Percentiles rank a stretch among this genome's conserved stretches.
Evolutionary conservation across 371 early-diverging fungal species (phyloP).

Genomic region (Mucor saturninus): DNA sequence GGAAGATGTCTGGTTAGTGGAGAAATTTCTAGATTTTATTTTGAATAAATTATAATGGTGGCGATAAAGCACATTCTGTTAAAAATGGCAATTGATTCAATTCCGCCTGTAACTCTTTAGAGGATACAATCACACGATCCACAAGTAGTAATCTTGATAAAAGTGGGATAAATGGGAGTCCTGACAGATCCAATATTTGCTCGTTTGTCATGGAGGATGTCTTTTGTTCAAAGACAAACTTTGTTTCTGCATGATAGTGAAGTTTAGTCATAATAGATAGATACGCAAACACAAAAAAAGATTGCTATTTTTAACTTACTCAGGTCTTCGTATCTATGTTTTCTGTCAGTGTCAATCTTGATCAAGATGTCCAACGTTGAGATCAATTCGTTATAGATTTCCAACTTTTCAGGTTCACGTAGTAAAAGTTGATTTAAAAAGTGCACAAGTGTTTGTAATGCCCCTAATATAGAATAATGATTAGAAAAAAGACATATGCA

Average conservation of each 20-base stretch:
- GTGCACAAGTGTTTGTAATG: slow-evolving; percentile 55
- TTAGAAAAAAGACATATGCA: neutral
- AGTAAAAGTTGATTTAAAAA: slow-evolving; percentile 46
- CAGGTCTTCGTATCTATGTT: slow-evolving; percentile 67
- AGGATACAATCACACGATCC: slow-evolving; percentile 6
- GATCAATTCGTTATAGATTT: slow-evolving; percentile 55
- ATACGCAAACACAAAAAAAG: neutral
- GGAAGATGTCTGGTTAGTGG: slow-evolving; percentile 31
- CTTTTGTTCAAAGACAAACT: slow-evolving; percentile 40
- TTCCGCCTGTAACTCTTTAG: neutral
- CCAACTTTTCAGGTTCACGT: slow-evolving; percentile 15
- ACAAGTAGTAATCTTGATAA: slow-evolving; percentile 21
- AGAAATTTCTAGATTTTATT: slow-evolving; percentile 26
- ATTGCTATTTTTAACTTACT: slow-evolving; percentile 38
- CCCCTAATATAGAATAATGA: slow-evolving; percentile 41
- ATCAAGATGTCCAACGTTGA: slow-evolving; percentile 56
- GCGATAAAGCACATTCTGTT: slow-evolving; percentile 7
- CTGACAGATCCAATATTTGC: slow-evolving; percentile 10
- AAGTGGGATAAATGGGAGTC: slow-evolving; percentile 12
- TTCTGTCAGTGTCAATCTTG: slow-evolving; percentile 63
- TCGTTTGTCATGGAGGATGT: slow-evolving; percentile 21
- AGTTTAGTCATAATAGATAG: neutral
- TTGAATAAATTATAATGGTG: neutral
- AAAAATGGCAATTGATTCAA: slow-evolving; percentile 23
- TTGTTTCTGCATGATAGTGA: slow-evolving; percentile 24